Evolutionary conservation across 2,329 filamentous ascomycete species (phyloP), one percentile per base, ranked within the genome.

Genomic region (Beauveria brongniartii): DNA sequence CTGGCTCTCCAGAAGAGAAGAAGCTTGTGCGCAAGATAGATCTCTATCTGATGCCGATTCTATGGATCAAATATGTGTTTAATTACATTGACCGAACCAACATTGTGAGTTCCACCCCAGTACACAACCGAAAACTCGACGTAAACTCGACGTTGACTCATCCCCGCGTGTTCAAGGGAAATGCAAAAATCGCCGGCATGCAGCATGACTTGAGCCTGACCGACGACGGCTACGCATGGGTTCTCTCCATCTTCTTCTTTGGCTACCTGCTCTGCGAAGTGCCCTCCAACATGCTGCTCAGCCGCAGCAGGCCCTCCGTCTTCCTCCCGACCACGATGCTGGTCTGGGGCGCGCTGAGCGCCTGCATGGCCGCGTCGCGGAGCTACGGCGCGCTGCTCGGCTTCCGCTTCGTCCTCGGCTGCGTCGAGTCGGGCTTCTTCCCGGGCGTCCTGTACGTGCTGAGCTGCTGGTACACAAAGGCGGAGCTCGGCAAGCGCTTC

Each of bases 361-460:
- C 84, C n/a, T 78, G 76, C 70, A 81, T 77, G 14, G 79, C 80
- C 3, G 83, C 84, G 64, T 77, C 81, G 18, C 70, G 70, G 3
- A 74, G 70, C 46, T 83, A 79, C 61, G 67, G 68, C 20, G 76
- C 77, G 14, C 72, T 85, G 2, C 70, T 81, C 61, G 76, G 69
- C 6, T 73, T 76, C 3, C 75, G 82, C 48, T 75, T 77, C 9
- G 72, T 82, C 30, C 71, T 84, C 6, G 82, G 82, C n/a, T 64
- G 82, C 12, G 81, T 82, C 51, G 82, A 84, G 67, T 81, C 81
- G 37, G 82, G 82, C 61, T 78, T 81, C 14, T 82, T 84, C 77
- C 82, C 82, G 44, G 81, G 81, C 16, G 77, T 83, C 64, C 78
- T 80, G 20, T 83, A 83, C 67, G 80, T 79, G 68, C 76, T 83